These are phyloP conservation scores for Sequoiadendron giganteum DNA, from an alignment of 75 land plant species.

Conservation along the genomic window DNA sequence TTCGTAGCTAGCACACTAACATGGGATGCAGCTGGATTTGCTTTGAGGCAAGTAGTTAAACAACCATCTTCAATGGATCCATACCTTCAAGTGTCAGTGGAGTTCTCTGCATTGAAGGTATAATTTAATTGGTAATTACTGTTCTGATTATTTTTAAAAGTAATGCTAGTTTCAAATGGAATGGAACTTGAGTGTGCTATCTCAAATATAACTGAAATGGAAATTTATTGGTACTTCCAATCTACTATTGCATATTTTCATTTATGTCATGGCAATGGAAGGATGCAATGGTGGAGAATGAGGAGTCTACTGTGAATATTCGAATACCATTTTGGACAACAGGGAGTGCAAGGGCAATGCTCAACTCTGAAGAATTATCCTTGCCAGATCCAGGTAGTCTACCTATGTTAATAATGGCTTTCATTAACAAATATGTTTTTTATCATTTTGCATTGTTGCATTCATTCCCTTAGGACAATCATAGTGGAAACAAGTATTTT, in stretches of 20 bases:
- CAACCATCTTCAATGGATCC: conserved; percentile 56
- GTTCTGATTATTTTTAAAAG: neutral
- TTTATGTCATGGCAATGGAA: neutral
- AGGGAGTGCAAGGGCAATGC: conserved; percentile 29
- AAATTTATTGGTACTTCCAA: neutral
- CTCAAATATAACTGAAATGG: neutral
- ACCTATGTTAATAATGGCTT: neutral
- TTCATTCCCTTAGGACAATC: neutral
- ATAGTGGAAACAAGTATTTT: neutral
- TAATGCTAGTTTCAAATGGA: neutral
- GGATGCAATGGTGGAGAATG: conserved; percentile 18
- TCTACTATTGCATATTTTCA: neutral
- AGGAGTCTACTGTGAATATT: conserved; percentile 45
- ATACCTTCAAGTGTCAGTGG: conserved; percentile 42
- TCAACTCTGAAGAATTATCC: conserved; percentile 47
- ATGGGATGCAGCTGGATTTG: conserved; percentile 66
- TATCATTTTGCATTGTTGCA: neutral
- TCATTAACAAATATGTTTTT: neutral
- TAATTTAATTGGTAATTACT: neutral
- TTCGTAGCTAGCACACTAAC: conserved; percentile 62
- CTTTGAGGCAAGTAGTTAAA: conserved; percentile 49
- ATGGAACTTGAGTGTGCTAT: neutral
- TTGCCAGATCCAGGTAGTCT: conserved; percentile 60
- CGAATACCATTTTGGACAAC: conserved; percentile 80
- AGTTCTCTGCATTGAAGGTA: conserved; percentile 47